Evolutionary conservation across 352 stramenopile genomes (phyloP).

Genomic region (Phytopythium helicoides): DNA sequence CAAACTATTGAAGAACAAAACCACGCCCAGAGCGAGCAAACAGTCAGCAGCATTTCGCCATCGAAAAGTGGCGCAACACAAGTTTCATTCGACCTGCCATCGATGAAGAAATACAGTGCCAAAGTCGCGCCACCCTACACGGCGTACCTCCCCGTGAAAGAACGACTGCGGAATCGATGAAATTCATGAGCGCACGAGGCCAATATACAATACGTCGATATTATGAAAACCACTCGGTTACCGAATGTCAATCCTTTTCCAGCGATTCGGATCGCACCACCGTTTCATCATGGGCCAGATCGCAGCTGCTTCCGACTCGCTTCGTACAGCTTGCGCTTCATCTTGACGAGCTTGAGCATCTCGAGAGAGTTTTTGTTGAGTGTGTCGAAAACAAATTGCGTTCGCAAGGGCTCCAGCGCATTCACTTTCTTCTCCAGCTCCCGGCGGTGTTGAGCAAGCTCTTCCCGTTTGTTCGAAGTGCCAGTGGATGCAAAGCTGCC

Average conservation of each 20-base stretch:
- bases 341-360: constrained; percentile 72
- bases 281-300: constrained; percentile 8
- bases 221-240: constrained; percentile 4
- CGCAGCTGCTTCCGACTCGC: constrained; percentile 54
- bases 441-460: constrained; percentile 43
- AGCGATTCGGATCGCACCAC: constrained; percentile 24
- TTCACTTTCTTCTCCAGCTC: constrained; percentile 61
- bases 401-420: constrained; percentile 51
- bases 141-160: constrained; percentile 34
- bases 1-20: background rate
- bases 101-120: constrained; percentile 67
- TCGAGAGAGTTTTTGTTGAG: constrained; percentile 65
- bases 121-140: constrained; percentile 59
- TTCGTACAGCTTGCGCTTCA: constrained; percentile 66
- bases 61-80: constrained; percentile 2
- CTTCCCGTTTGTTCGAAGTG: constrained; percentile 37
- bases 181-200: background rate
- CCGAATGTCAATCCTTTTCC: too few species aligned
- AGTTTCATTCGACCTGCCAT: constrained; percentile 49
- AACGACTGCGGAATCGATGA: constrained; percentile 8
- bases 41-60: background rate
- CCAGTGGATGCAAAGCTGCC: constrained; percentile 28
- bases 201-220: constrained; percentile 20
- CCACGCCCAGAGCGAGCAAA: constrained; percentile 3
- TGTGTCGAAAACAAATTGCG: constrained; percentile 69